Evolutionary conservation across 768 basidiomycete genomes (phyloP).

Genomic region (Gymnopilus junonius): DNA sequence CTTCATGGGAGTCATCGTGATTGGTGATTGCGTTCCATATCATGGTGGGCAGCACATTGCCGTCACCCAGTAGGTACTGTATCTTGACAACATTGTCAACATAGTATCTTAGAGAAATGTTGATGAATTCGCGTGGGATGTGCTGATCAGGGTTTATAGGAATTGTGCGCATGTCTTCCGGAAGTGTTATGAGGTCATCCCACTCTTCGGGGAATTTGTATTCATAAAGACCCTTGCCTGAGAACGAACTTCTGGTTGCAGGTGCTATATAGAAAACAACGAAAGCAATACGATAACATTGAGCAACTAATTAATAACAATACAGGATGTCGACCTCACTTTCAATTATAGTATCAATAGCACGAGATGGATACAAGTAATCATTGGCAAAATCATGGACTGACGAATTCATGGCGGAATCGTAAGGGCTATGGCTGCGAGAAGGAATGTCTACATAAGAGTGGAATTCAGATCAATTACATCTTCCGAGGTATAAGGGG

Average conservation of each 20-base stretch:
- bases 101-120: conserved; percentile 49
- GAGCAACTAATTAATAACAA: conserved; percentile 24
- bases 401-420: conserved; percentile 9
- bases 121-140: conserved; percentile 24
- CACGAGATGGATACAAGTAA: conserved; percentile 2
- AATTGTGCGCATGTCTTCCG: conserved; percentile 4
- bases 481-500: not conserved
- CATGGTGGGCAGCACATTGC: conserved; percentile 43
- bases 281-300: conserved; percentile 22
- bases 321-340: conserved; percentile 24
- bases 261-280: conserved; percentile 25
- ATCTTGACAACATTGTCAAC: conserved; percentile 63
- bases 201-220: conserved; percentile 1
- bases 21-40: conserved; percentile 56
- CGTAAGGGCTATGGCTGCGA: conserved; percentile 13
- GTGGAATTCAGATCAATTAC: not conserved
- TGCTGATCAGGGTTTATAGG: conserved; percentile 17
- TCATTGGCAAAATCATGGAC: conserved; percentile 7
- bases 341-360: conserved; percentile 1
- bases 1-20: conserved; percentile 53
- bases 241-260: conserved; percentile 33
- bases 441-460: conserved; percentile 17
- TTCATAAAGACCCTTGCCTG: conserved; percentile 25
- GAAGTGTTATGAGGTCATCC: conserved; percentile 8
- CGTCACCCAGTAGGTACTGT: conserved; percentile 73